phyloP scores from a whole-genome alignment of 345 rosid species.

The Acer yangbiense region DNA sequence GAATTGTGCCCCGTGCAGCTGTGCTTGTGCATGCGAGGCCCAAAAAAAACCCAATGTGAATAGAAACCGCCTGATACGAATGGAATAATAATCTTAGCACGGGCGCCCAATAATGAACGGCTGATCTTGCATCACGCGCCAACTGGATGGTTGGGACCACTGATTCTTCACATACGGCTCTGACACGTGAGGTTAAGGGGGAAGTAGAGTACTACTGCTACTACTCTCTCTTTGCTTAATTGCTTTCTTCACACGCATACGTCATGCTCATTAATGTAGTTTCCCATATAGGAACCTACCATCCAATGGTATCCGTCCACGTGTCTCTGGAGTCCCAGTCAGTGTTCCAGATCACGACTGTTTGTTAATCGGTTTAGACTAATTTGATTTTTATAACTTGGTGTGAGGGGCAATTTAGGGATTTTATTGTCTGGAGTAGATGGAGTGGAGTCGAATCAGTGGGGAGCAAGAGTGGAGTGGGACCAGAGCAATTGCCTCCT shows the following conservation, averaged over 20 bases:
- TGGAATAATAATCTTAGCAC: neutral
- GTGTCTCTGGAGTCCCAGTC: neutral
- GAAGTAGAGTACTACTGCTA: no score
- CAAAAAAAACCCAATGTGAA: neutral
- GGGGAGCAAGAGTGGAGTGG: slow-evolving; percentile 15
- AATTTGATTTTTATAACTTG: no score
- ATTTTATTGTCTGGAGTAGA: neutral
- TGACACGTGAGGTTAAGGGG: slow-evolving; percentile 26
- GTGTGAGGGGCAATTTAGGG: neutral
- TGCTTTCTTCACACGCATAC: slow-evolving; percentile 20
- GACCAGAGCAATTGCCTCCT: slow-evolving; percentile 24
- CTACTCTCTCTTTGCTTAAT: neutral
- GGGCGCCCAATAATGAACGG: slow-evolving; percentile 21
- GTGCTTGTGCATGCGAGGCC: neutral
- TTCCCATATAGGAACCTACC: neutral
- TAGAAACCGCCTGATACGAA: slow-evolving; percentile 9
- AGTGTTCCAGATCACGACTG: neutral
- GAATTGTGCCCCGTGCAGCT: neutral
- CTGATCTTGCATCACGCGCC: slow-evolving; percentile 23
- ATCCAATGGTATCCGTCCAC: slow-evolving; percentile 2
- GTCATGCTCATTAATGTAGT: slow-evolving; percentile 15
- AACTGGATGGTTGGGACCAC: slow-evolving; percentile 11
- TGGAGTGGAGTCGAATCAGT: slow-evolving; percentile 1
- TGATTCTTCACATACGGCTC: neutral
- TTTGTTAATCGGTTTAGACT: neutral